Conservation (phyloP, 495 filamentous ascomycete genomes). For the Terfezia boudieri region DNA sequence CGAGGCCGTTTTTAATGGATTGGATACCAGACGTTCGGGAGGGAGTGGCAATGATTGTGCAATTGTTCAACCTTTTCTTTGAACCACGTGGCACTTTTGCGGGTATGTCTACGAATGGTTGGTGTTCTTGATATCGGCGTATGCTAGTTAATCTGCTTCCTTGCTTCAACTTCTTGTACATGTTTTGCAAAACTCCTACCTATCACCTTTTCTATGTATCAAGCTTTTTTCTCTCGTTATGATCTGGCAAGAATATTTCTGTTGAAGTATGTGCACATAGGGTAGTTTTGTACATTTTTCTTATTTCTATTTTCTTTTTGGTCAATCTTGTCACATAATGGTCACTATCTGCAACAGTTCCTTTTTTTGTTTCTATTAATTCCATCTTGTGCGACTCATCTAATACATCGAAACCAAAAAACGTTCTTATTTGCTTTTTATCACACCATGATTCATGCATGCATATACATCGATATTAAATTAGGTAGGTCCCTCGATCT, state of each 20-base stretch:
- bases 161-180: neutral
- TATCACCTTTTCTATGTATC: neutral
- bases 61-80: no score
- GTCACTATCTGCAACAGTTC: neutral
- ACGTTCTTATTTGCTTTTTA: neutral
- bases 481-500: neutral
- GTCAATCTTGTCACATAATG: no score
- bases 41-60: no score
- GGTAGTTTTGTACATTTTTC: neutral
- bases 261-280: no score
- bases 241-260: no score
- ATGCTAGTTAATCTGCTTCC: neutral
- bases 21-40: no score
- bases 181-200: neutral
- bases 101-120: no score
- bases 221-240: no score
- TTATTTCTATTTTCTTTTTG: neutral
- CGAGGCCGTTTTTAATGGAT: slow-evolving; percentile 25
- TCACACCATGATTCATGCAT: neutral
- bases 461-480: neutral
- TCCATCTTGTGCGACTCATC: neutral
- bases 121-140: no score
- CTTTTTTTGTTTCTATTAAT: neutral
- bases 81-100: no score
- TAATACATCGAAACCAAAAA: neutral